phyloP scores from a whole-genome alignment of 176 grass and related monocot species.

The Stipa capillata region DNA sequence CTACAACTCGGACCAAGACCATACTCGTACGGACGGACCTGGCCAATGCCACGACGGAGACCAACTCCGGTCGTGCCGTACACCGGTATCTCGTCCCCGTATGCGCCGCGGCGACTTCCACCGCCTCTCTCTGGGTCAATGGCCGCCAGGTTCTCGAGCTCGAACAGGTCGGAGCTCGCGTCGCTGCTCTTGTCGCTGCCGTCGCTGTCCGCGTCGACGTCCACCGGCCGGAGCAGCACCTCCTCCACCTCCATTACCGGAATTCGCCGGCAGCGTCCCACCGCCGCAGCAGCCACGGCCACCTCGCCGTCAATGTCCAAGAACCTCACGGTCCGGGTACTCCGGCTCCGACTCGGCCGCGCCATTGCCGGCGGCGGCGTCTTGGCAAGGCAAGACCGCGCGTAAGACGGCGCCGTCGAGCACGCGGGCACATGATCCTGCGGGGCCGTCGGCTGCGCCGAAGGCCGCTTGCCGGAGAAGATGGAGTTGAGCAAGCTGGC shows the following conservation, averaged over 20 bases:
- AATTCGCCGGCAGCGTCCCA: not conserved
- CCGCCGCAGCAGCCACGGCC: slow-evolving; percentile 8
- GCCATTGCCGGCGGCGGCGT: slow-evolving; percentile 45
- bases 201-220: slow-evolving; percentile 17
- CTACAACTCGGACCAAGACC: slow-evolving; percentile 23
- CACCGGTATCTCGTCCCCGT: slow-evolving; percentile 67
- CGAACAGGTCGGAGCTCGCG: slow-evolving; percentile 89
- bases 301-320: slow-evolving; percentile 33
- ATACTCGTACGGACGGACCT: slow-evolving; percentile 8
- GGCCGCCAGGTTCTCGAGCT: slow-evolving; percentile 55
- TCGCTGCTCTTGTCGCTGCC: slow-evolving; percentile 55
- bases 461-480: slow-evolving; percentile 35
- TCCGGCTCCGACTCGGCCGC: slow-evolving; percentile 21
- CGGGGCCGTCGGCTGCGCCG: not conserved
- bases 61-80: slow-evolving; percentile 60
- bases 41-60: not conserved
- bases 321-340: slow-evolving; percentile 39
- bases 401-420: slow-evolving; percentile 55
- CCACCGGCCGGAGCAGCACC: slow-evolving; percentile 26
- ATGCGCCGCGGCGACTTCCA: not conserved
- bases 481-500: slow-evolving; percentile 71
- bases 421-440: slow-evolving; percentile 31
- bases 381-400: slow-evolving; percentile 54
- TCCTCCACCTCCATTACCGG: slow-evolving; percentile 46
- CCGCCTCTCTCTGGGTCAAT: not conserved